These are phyloP conservation scores for Aspergillus brunneoviolaceus DNA, from an alignment of 2,329 filamentous ascomycete genomes.

Conservation along the genomic window DNA sequence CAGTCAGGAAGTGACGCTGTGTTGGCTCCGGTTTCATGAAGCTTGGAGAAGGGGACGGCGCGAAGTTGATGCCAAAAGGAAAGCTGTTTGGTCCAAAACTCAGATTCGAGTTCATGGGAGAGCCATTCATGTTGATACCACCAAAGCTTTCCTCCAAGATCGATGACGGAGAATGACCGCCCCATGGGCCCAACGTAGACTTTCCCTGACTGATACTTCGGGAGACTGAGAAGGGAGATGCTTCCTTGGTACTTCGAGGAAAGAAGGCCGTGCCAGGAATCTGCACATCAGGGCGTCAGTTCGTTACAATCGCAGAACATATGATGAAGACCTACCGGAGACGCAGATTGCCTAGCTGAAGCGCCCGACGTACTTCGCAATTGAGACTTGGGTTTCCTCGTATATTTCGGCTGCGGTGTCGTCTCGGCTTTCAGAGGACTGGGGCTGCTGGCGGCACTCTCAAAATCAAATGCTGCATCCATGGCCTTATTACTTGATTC, in stretches of 20 bases:
- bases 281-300: constrained; percentile 19
- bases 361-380: constrained; percentile 28
- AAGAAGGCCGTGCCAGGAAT: constrained; percentile 33
- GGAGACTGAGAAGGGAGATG: constrained; percentile 37
- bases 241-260: constrained; percentile 36
- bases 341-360: constrained; percentile 23
- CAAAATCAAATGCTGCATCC: constrained; percentile 51
- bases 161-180: constrained; percentile 44
- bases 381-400: constrained; percentile 27
- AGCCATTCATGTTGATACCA: constrained; percentile 47
- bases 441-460: constrained; percentile 49
- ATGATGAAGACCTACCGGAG: constrained; percentile 23
- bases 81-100: constrained; percentile 36
- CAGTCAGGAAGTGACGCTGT: constrained; percentile 51
- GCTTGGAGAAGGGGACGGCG: constrained; percentile 29
- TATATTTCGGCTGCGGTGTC: constrained; percentile 23
- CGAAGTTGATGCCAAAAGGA: constrained; percentile 40
- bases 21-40: constrained; percentile 31
- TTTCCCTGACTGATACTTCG: constrained; percentile 31
- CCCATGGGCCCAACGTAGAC: constrained; percentile 40
- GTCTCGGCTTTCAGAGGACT: constrained; percentile 40
- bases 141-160: constrained; percentile 47
- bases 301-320: background rate
- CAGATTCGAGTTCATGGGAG: constrained; percentile 41
- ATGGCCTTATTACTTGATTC: constrained; percentile 49